Conservation (phyloP, 495 filamentous ascomycete genomes). For the Hyaloscypha hepaticicola region DNA sequence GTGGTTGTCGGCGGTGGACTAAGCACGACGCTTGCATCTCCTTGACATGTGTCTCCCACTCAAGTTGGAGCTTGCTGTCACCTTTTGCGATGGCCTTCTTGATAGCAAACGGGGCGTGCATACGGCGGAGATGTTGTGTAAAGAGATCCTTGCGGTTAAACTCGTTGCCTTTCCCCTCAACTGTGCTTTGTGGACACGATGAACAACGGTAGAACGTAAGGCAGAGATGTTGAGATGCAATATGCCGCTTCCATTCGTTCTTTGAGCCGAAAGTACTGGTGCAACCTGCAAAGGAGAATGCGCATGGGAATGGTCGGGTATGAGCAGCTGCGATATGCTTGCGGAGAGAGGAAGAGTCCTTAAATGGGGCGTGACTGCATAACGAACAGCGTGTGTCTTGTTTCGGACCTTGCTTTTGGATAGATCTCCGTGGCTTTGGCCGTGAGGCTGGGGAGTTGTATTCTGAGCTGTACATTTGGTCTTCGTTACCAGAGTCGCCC, state of each 20-base stretch:
- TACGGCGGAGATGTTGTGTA: conserved; percentile 73
- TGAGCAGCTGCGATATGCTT: conserved; percentile 62
- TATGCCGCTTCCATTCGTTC: conserved; percentile 97
- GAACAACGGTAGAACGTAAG: conserved; percentile 81
- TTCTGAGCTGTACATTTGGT: conserved; percentile 37
- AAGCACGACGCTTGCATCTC: conserved; percentile 70
- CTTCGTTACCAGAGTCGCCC: conserved; percentile 42
- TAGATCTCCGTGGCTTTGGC: conserved; percentile 45
- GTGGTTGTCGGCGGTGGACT: conserved; percentile 61
- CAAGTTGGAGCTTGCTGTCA: conserved; percentile 51
- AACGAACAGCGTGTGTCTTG: conserved; percentile 54
- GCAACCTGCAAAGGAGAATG: conserved; percentile 83
- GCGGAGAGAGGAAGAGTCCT: conserved; percentile 54
- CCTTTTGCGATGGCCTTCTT: conserved; percentile 48
- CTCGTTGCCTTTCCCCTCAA: conserved; percentile 57
- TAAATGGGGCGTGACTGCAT: conserved; percentile 57
- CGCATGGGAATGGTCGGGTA: conserved; percentile 77
- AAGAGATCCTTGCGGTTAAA: conserved; percentile 75
- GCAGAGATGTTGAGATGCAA: conserved; percentile 84
- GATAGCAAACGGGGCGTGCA: conserved; percentile 54
- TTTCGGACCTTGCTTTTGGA: conserved; percentile 50
- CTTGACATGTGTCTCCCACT: conserved; percentile 57
- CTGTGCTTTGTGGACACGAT: conserved; percentile 63
- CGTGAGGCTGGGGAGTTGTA: conserved; percentile 44
- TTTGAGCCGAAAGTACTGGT: conserved; percentile 83